phyloP scores from a whole-genome alignment of 805 yeast species.

The Blastobotrys mokoenaii region DNA sequence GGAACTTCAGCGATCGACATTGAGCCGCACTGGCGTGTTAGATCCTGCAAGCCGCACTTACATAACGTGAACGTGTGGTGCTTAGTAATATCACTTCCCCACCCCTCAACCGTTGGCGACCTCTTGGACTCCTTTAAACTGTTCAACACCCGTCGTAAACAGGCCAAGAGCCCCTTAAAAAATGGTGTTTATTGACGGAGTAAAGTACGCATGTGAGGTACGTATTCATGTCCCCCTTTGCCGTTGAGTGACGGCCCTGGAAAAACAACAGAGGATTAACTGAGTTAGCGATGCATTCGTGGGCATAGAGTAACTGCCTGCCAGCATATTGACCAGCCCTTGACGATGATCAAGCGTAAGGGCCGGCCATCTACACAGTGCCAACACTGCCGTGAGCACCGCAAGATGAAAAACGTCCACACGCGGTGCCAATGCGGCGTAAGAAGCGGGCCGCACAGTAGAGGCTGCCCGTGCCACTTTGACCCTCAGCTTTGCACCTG shows the following conservation, averaged over 20 bases:
- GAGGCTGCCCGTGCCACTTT: constrained; percentile 17
- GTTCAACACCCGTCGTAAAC: background rate
- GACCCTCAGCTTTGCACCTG: constrained; percentile 18
- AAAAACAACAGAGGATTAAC: too few relatives aligned
- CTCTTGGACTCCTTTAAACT: too few relatives aligned
- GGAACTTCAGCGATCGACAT: too few relatives aligned
- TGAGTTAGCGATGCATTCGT: constrained; percentile 75
- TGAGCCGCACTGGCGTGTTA: too few relatives aligned
- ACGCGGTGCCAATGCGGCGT: constrained; percentile 28
- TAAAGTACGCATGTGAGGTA: constrained; percentile 74
- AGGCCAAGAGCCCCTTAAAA: background rate
- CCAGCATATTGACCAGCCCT: constrained; percentile 82
- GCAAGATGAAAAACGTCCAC: constrained; percentile 20
- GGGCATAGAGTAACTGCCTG: constrained; percentile 96
- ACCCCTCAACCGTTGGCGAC: too few relatives aligned
- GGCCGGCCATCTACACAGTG: constrained; percentile 96
- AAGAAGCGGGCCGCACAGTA: constrained; percentile 9
- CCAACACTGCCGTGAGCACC: constrained; percentile 47
- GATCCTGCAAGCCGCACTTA: too few relatives aligned
- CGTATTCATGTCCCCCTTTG: too few relatives aligned
- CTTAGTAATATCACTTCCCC: too few relatives aligned
- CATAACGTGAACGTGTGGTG: too few relatives aligned
- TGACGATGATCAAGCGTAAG: constrained; percentile 90
- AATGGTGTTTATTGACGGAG: constrained; percentile 88
- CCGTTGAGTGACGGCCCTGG: too few relatives aligned